A percentile compares a stretch with the other conserved stretches of the same genome.
Conservation (phyloP, 306 rosid species). For the Vicia sativa region DNA sequence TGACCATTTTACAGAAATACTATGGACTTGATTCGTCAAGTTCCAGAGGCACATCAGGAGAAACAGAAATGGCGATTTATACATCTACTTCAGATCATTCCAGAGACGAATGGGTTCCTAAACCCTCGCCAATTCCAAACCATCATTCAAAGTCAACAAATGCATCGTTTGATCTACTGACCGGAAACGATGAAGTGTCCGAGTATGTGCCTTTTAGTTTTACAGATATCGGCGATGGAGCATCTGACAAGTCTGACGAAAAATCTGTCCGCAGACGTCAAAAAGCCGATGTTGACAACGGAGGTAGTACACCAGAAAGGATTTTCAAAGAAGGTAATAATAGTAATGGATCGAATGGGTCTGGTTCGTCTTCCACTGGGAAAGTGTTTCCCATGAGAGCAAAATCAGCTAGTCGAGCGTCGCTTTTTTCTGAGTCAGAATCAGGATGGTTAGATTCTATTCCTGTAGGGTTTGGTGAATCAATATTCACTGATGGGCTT, state of each 20-base stretch:
- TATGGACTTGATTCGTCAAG: constrained; percentile 58
- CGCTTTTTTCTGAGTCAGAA: constrained; percentile 53
- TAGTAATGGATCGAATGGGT: constrained; percentile 55
- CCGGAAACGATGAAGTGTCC: constrained; percentile 50
- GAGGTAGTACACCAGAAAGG: constrained; percentile 59
- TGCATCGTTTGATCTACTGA: constrained; percentile 46
- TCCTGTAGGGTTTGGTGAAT: constrained; percentile 74
- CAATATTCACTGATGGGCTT: constrained; percentile 54
- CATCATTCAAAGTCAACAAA: constrained; percentile 49
- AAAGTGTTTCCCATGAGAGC: constrained; percentile 67
- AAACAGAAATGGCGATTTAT: constrained; percentile 66
- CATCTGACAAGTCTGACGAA: constrained; percentile 65
- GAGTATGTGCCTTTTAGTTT: constrained; percentile 40
- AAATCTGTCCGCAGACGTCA: constrained; percentile 81
- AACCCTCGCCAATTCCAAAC: constrained; percentile 47
- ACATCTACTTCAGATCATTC: constrained; percentile 49
- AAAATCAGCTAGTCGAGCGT: constrained; percentile 66
- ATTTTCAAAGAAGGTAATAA: constrained; percentile 53
- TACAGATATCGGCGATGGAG: constrained; percentile 56
- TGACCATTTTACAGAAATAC: constrained; percentile 69
- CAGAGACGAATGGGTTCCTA: constrained; percentile 52
- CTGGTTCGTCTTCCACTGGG: constrained; percentile 62
- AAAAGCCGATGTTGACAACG: constrained; percentile 62
- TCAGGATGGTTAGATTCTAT: constrained; percentile 63
- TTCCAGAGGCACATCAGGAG: constrained; percentile 41